Percentiles rank a stretch among this genome's conserved stretches.
These are phyloP conservation scores for Loxodes magnus DNA, from an alignment of 73 alveolate species.

Conservation along the genomic window DNA sequence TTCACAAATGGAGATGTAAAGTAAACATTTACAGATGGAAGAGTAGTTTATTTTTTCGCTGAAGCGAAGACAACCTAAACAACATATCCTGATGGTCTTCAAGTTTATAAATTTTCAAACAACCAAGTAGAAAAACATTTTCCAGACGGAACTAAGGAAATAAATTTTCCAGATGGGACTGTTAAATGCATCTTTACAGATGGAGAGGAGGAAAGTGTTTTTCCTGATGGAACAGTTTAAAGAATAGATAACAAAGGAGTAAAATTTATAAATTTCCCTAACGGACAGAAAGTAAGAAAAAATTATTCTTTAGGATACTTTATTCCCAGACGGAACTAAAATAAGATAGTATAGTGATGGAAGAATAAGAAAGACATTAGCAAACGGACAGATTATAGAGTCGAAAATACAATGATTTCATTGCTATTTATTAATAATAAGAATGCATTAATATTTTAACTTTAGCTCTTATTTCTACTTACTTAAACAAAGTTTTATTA, in stretches of 20 bases:
- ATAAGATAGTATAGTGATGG: slow-evolving; percentile 70
- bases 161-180: slow-evolving; percentile 79
- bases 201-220: slow-evolving; percentile 76
- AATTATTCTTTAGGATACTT: background rate
- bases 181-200: slow-evolving; percentile 64
- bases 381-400: slow-evolving; percentile 49
- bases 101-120: slow-evolving; percentile 61
- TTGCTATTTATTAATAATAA: too few relatives aligned
- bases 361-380: slow-evolving; percentile 39
- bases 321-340: slow-evolving; percentile 62
- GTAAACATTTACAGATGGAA: slow-evolving; percentile 82
- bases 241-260: slow-evolving; percentile 35
- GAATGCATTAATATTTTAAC: too few relatives aligned
- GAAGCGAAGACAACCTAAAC: slow-evolving; percentile 93
- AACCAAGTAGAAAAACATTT: slow-evolving; percentile 89
- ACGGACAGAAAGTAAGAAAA: slow-evolving; percentile 24
- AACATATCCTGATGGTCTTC: slow-evolving; percentile 73
- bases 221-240: slow-evolving; percentile 58
- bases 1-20: slow-evolving; percentile 80
- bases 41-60: slow-evolving; percentile 79
- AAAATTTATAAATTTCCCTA: slow-evolving; percentile 39
- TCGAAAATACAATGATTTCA: too few relatives aligned
- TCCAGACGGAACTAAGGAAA: slow-evolving; percentile 92
- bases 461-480: too few relatives aligned
- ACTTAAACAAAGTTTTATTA: too few relatives aligned